Evolutionary conservation across 257 asterid genomes (phyloP).

Genomic region (Schizonepeta tenuifolia): DNA sequence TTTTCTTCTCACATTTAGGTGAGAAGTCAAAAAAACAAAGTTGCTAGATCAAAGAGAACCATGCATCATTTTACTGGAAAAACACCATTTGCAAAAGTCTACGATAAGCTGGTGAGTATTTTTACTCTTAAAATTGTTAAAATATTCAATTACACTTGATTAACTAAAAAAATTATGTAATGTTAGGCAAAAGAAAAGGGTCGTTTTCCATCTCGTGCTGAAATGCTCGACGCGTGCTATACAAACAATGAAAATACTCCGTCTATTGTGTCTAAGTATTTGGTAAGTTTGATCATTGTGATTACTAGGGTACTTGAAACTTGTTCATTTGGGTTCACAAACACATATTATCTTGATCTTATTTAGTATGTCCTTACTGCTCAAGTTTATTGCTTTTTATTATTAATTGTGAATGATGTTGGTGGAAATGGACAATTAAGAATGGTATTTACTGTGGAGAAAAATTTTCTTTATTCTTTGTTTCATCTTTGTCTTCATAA

Average conservation of each 20-base stretch:
- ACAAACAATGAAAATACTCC: background rate
- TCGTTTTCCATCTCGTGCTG: background rate
- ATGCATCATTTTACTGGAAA: conserved; percentile 20
- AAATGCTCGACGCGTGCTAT: conserved; percentile 10
- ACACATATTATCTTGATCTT: background rate
- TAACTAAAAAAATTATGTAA: background rate
- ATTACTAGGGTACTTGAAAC: no score
- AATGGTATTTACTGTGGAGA: no score
- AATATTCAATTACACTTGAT: background rate
- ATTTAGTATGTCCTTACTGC: no score
- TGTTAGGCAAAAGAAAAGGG: conserved; percentile 3
- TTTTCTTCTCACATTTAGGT: background rate
- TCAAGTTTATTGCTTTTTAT: no score
- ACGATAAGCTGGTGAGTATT: background rate
- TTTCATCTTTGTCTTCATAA: background rate
- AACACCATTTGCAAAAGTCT: conserved; percentile 10
- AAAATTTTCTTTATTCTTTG: background rate
- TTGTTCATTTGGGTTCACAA: background rate
- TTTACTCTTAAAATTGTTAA: no score
- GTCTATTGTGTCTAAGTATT: background rate
- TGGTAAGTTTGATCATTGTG: conserved; percentile 10
- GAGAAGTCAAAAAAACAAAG: background rate
- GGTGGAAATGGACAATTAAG: no score
- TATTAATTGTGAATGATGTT: no score
- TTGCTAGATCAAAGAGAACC: conserved; percentile 2